phyloP scores from a whole-genome alignment of 1,139 yeast species.

The Nakaseomyces delphensis region DNA sequence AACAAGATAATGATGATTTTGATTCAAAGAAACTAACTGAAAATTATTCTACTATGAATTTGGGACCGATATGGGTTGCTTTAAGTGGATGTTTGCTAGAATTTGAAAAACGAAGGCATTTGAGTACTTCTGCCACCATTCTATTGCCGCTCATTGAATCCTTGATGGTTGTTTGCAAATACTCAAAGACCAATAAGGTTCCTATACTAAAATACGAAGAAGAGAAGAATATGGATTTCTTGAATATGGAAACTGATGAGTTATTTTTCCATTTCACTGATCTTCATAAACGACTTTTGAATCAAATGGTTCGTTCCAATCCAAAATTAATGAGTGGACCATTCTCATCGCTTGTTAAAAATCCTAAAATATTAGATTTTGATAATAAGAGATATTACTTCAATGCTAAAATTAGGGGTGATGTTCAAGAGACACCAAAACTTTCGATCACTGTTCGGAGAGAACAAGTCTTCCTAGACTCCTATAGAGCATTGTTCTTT shows the following conservation, averaged over 20 bases:
- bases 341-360: slow-evolving; percentile 78
- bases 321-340: slow-evolving; percentile 97
- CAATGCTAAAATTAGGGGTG: slow-evolving; percentile 56
- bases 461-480: slow-evolving; percentile 86
- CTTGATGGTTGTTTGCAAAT: slow-evolving; percentile 90
- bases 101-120: slow-evolving; percentile 30
- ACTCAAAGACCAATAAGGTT: slow-evolving; percentile 40
- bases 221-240: slow-evolving; percentile 55
- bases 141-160: slow-evolving; percentile 84
- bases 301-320: slow-evolving; percentile 85
- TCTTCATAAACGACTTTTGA: slow-evolving; percentile 78
- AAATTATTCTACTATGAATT: slow-evolving; percentile 56
- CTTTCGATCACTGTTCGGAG: slow-evolving; percentile 66
- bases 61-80: slow-evolving; percentile 82
- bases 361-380: slow-evolving; percentile 85
- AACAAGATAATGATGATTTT: slow-evolving; percentile 26
- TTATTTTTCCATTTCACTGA: slow-evolving; percentile 83
- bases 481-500: slow-evolving; percentile 76
- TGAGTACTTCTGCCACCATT: slow-evolving; percentile 70
- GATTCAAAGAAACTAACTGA: slow-evolving; percentile 38
- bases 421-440: slow-evolving; percentile 39
- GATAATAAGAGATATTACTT: slow-evolving; percentile 89
- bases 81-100: slow-evolving; percentile 66
- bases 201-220: slow-evolving; percentile 45
- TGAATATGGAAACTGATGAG: slow-evolving; percentile 68